phyloP scores from a whole-genome alignment of 306 rosid genomes.

The Begonia peltatifolia region DNA sequence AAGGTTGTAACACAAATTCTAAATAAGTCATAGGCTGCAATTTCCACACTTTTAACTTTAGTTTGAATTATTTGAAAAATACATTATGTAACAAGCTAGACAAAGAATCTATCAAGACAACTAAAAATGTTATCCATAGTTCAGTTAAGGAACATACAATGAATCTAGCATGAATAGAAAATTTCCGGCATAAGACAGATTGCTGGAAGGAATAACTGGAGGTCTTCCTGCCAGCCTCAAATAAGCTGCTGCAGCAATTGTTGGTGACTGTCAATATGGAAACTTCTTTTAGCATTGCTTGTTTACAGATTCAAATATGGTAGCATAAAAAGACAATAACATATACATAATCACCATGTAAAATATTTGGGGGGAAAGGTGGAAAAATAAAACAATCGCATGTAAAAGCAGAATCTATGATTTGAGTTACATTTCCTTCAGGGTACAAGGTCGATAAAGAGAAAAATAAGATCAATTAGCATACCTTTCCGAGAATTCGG shows the following conservation, averaged over 20 bases:
- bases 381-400: neutral
- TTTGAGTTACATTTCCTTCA: too few species aligned
- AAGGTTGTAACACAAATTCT: conserved; percentile 2
- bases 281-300: neutral
- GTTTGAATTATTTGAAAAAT: neutral
- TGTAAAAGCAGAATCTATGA: neutral
- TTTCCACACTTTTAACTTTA: too few species aligned
- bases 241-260: conserved; percentile 78
- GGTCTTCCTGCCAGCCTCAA: conserved; percentile 79
- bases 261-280: conserved; percentile 47
- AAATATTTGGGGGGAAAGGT: neutral
- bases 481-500: conserved; percentile 75
- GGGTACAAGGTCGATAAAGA: neutral
- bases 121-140: neutral
- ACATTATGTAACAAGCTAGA: neutral
- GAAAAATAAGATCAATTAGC: neutral
- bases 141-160: conserved; percentile 29
- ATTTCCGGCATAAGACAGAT: conserved; percentile 68
- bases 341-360: too few species aligned
- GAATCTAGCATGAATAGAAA: conserved; percentile 93
- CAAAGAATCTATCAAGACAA: neutral
- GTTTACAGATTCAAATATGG: too few species aligned
- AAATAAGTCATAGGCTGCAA: neutral
- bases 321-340: too few species aligned
- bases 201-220: conserved; percentile 73